Conservation (phyloP, 805 yeast species). For the Blastobotrys parvus region DNA sequence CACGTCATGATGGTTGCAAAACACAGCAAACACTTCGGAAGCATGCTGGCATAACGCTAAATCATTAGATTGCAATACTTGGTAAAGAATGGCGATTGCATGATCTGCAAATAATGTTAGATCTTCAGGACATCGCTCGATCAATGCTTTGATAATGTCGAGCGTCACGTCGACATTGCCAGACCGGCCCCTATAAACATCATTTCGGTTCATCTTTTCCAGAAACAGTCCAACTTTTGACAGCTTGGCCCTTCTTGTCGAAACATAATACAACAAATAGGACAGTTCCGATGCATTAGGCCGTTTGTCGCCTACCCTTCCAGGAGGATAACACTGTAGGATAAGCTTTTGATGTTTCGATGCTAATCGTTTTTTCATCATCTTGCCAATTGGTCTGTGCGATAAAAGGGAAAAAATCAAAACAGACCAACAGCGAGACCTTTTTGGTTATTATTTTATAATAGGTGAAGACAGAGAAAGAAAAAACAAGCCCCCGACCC, state of each 20-base stretch:
- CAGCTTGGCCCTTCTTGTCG: slow-evolving; percentile 79
- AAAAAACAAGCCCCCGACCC: too few species aligned
- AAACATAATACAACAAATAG: slow-evolving; percentile 80
- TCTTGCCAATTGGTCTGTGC: too few species aligned
- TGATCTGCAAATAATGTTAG: slow-evolving; percentile 72
- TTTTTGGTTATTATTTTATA: too few species aligned
- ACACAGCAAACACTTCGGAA: slow-evolving; percentile 24
- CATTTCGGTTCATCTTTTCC: slow-evolving; percentile 50
- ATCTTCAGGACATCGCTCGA: slow-evolving; percentile 72
- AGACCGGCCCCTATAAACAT: slow-evolving; percentile 49
- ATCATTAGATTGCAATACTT: slow-evolving; percentile 50
- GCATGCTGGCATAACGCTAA: slow-evolving; percentile 44
- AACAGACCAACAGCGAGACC: too few species aligned
- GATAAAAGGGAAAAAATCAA: too few species aligned
- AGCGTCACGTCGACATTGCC: slow-evolving; percentile 84
- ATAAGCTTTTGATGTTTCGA: slow-evolving; percentile 77
- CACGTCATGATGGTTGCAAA: slow-evolving; percentile 47
- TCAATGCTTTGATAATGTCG: slow-evolving; percentile 58
- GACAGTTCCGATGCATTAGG: slow-evolving; percentile 91
- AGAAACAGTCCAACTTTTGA: slow-evolving; percentile 76
- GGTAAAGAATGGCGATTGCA: slow-evolving; percentile 50
- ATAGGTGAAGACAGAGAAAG: too few species aligned
- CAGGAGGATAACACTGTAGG: slow-evolving; percentile 88
- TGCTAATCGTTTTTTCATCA: slow-evolving; percentile 8
- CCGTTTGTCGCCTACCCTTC: slow-evolving; percentile 74